These are phyloP conservation scores for Penicillium bovifimosum DNA, from an alignment of 495 filamentous ascomycete genomes.

Conservation along the genomic window DNA sequence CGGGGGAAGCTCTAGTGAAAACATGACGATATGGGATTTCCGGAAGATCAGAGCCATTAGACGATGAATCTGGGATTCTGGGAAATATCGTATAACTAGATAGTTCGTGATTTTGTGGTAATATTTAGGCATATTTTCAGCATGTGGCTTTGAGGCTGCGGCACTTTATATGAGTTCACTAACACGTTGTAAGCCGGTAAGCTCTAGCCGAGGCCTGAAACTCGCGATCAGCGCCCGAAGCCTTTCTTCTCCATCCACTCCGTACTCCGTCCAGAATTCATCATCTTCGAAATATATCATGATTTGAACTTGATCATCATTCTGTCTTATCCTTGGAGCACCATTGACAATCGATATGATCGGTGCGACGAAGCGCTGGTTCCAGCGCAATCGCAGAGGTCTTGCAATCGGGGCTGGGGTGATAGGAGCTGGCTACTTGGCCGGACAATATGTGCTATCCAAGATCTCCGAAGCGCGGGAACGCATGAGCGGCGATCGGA, in stretches of 20 bases:
- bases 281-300: constrained; percentile 7
- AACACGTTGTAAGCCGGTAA: not conserved
- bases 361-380: constrained; percentile 75
- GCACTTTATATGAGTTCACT: constrained; percentile 1
- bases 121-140: too few relatives aligned
- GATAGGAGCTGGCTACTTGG: constrained; percentile 84
- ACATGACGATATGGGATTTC: not conserved
- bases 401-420: constrained; percentile 83
- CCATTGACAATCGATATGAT: constrained; percentile 56
- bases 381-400: constrained; percentile 83
- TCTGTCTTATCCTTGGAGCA: constrained; percentile 6
- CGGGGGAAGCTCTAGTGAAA: constrained; percentile 4
- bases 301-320: not conserved
- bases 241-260: constrained; percentile 13
- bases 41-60: not conserved
- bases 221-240: constrained; percentile 20
- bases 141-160: not conserved
- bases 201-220: constrained; percentile 34
- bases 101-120: too few relatives aligned
- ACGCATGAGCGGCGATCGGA: constrained; percentile 90
- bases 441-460: constrained; percentile 80
- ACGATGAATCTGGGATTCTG: too few relatives aligned
- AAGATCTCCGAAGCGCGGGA: constrained; percentile 90
- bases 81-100: too few relatives aligned
- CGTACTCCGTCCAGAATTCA: constrained; percentile 6